phyloP scores from a whole-genome alignment of 495 filamentous ascomycete genomes.

The Aspergillus taichungensis region DNA sequence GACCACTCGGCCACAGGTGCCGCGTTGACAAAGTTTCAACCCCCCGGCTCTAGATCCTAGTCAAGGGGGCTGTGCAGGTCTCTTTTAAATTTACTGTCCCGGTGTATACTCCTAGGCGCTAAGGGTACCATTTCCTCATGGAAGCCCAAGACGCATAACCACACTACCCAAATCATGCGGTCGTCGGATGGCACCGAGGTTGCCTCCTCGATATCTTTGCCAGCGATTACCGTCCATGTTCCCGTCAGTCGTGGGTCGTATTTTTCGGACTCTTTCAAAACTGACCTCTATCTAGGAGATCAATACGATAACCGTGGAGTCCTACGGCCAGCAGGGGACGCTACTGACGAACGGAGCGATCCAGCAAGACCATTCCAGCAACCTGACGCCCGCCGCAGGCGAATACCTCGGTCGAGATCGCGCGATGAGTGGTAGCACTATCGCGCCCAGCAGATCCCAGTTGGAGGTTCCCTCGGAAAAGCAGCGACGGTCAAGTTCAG shows the following conservation, averaged over 20 bases:
- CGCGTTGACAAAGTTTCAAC: background rate
- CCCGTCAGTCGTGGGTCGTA: slow-evolving; percentile 1
- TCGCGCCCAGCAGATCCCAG: slow-evolving; percentile 8
- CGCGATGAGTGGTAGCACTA: slow-evolving; percentile 14
- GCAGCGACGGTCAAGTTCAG: background rate
- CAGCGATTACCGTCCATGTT: slow-evolving; percentile 12
- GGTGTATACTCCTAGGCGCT: too few relatives aligned
- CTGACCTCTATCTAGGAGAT: background rate
- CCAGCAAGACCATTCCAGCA: background rate
- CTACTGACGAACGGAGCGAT: background rate
- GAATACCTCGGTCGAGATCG: slow-evolving; percentile 7
- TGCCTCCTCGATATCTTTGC: background rate
- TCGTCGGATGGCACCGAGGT: background rate
- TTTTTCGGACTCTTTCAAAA: background rate
- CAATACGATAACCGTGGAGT: background rate
- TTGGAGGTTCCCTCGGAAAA: slow-evolving; percentile 2
- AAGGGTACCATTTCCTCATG: background rate
- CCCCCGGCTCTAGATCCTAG: background rate
- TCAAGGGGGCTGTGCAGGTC: slow-evolving; percentile 1
- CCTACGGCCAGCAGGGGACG: background rate
- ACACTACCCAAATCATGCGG: too few relatives aligned
- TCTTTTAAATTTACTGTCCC: too few relatives aligned
- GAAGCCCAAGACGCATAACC: background rate
- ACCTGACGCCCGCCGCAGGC: slow-evolving; percentile 6
- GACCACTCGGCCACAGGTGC: background rate